Evolutionary conservation across 257 asterid genomes (phyloP).

Genomic region (Salvia hispanica): DNA sequence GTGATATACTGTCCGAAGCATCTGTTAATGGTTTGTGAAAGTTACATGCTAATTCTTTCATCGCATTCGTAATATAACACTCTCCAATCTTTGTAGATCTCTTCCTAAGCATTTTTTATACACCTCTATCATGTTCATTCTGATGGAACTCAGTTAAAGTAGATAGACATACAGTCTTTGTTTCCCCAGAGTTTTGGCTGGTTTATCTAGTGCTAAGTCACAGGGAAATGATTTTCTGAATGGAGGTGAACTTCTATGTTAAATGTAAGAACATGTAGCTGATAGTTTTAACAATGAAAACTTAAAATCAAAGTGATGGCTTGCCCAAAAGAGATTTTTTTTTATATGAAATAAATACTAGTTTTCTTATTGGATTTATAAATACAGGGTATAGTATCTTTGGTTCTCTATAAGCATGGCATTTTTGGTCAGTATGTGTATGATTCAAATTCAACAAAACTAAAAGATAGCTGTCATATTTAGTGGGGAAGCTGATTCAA

Average conservation of each 20-base stretch:
- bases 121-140: constrained; percentile 17
- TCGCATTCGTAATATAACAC: not conserved
- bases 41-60: constrained; percentile 31
- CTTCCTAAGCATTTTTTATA: constrained; percentile 24
- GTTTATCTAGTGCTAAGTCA: constrained; percentile 13
- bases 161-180: not conserved
- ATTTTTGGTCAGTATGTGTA: constrained; percentile 6
- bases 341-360: not conserved
- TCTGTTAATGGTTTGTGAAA: constrained; percentile 79
- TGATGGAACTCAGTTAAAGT: constrained; percentile 27
- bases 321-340: not conserved
- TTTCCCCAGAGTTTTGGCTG: constrained; percentile 21
- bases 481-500: constrained; percentile 6
- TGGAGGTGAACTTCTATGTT: not conserved
- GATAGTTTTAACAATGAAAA: not conserved
- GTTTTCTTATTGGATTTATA: not conserved
- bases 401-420: constrained; percentile 1
- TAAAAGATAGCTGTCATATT: not conserved
- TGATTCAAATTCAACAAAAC: not conserved
- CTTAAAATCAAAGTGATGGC: not conserved
- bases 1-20: constrained; percentile 83
- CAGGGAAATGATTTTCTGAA: constrained; percentile 11
- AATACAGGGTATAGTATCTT: constrained; percentile 4
- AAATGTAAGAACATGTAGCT: not conserved
- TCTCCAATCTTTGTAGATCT: not conserved